Base-by-base conservation (phyloP, 192 early-diverging fungal genomes). In the Backusella mclennaniae region DNA sequence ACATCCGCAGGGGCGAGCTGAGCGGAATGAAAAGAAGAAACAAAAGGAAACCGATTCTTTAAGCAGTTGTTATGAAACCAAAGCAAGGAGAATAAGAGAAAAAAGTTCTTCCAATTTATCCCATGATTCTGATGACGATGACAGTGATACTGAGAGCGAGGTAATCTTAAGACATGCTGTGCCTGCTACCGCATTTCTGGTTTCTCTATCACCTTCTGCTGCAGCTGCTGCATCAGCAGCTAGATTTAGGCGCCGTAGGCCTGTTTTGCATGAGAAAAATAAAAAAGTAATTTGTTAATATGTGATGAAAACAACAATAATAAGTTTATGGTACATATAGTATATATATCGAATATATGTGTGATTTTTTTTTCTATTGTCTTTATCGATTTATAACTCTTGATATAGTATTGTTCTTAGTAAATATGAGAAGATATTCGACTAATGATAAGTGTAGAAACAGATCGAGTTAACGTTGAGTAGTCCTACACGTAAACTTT, bases 101-200 rank as follows among this genome's bases (percentile, higher is more conserved):
- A 63, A 63, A 63, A 63, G 11, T 63, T 9, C 12, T 63, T 63
- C 56, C 9, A 29, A 23, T 0, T 63, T 11, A 1, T 63, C 3
- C 23, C 53, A 56, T 12, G 53, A 56, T 29, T 29, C 11, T 12
- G 56, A 63, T 63, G 56, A 63, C 23, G 26, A 14, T 63, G 56
- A 63, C 1, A 59, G 53, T 26, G 56, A 63, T 3, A 63, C 56
- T 29, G 56, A 63, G 7, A 63, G 56, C 9, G 56, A 63, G 0
- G 12, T 63, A 7, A 63, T 31, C 7, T 63, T 63, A 63, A 63
- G 21, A 29, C 11, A 63, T 63, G 56, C 56, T 63, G 56, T 63
- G 2, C 56, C 44, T 73, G 44, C 52, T 56, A 73, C 71, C 44
- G 71, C 71, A n/a, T 73, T 56, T 53, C 46, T 73, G 19, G 71